Evolutionary conservation across 202 grass and related monocot genomes (phyloP), one percentile per base, ranked within the genome.

Genomic region (Carex arenaria): DNA sequence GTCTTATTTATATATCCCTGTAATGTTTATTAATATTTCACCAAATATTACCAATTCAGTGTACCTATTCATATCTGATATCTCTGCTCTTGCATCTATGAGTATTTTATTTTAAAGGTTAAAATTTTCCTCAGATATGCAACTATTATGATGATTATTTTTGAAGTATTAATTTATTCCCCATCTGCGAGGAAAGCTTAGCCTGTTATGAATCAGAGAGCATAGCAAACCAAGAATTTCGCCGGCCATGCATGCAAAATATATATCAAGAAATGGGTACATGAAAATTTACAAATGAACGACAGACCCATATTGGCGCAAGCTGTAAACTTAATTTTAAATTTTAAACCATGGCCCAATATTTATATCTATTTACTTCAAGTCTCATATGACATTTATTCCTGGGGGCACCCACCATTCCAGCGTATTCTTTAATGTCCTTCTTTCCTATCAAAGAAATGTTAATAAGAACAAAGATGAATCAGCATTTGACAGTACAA

Each of bases 401-500:
- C 53, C 56, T 53, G 8, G 80, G 20, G 42, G 34, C 80, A 82
- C 47, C 78, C 47, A 59, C 62, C 51, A 38, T 69, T 78, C n/a
- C 14, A 26, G 73, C 52, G 53, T 38, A 59, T 78, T 53, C 26
- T 82, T 81, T 65, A 81, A 67, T 82, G 64, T 31, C 26, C 11
- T 67, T 67, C 42, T 82, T 81, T 81, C 61, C 9, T 82, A 69
- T 69, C 79, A 81, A 40, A 52, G 51, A 69, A 82, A 82, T 9
- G 62, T 9, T 69, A 65, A 82, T 67, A 67, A 51, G 20, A 81
- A 47, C 60, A 81, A 65, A 61, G 79, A 49, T 64, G 79, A 51
- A 81, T 81, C 79, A 64, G 62, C 14, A 65, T 51, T 51, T 81
- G 4, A 81, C 61, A 82, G 60, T 43, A 68, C 62, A 68, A 18